Evolutionary conservation across 2,329 filamentous ascomycete genomes (phyloP), one percentile per base, ranked within the genome.

Genomic region (Talaromyces sp.): DNA sequence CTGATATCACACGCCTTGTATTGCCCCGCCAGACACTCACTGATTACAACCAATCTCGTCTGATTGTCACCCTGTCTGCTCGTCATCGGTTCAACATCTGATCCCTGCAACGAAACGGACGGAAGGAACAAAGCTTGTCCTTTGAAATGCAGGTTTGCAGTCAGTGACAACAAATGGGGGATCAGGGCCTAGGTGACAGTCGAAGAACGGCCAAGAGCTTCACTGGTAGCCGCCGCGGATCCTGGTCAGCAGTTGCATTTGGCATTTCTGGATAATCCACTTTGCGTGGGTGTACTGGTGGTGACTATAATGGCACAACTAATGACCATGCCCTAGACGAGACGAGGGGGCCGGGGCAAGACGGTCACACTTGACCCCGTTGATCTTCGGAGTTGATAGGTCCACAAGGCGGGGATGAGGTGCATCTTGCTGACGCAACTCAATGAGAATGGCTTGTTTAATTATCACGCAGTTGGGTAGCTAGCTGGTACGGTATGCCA

Each of bases 221-320:
- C 56, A 46, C 28, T 39, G 56, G 41, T 59, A 59, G 40, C 57
- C 57, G 53, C 52, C 52, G 37, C 40, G 21, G 48, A 43, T 37
- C 57, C 57, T 46, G 15, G 52, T 21, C 48, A 56, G 53, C 25
- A 48, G 10, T 48, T 50, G 57, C 51, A 59, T 56, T 35, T 41
- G 37, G 36, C 53, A 37, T 37, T n/a, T 37, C 53, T 39, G 13
- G 28, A 10, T 25, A 39, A 21, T 22, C 53, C 40, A 46, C 40
- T 45, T 41, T 36, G 31, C 40, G 15, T 25, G 50, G 35, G 36
- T 17, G 36, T 40, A 36, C 39, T 35, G 3, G 25, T 7, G 25
- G 7, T 28, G 25, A 28, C 25, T 28, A 28, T 28, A 28, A 28
- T 28, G 43, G 28, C 43, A 46, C 21, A 8, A 45, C 41, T 31